Evolutionary conservation across 805 yeast genomes (phyloP).

Genomic region (Teunomyces lycoperdinae): DNA sequence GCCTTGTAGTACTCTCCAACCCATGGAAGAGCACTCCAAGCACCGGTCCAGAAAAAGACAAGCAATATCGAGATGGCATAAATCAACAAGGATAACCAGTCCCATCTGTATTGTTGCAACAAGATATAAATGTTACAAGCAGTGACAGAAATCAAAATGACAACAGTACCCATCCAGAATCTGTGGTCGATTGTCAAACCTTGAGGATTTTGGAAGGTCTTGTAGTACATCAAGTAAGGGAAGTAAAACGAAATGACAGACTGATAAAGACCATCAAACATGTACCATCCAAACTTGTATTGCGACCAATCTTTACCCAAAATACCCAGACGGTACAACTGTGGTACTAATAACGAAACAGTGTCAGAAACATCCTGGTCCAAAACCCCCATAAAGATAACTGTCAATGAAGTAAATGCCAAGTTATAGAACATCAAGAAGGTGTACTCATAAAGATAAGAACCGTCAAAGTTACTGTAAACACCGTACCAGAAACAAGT

Average conservation of each 20-base stretch:
- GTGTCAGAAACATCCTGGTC: slow-evolving; percentile 78
- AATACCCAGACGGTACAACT: slow-evolving; percentile 71
- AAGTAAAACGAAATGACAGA: slow-evolving; percentile 69
- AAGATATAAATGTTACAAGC: slow-evolving; percentile 66
- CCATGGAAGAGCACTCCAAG: slow-evolving; percentile 62
- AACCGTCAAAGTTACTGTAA: slow-evolving; percentile 71
- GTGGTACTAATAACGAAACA: slow-evolving; percentile 70
- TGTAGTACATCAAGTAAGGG: slow-evolving; percentile 53
- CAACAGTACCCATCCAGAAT: slow-evolving; percentile 66
- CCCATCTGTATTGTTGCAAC: slow-evolving; percentile 76
- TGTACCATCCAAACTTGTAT: slow-evolving; percentile 65
- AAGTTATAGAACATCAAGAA: slow-evolving; percentile 76
- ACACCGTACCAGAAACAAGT: slow-evolving; percentile 81
- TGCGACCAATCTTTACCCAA: slow-evolving; percentile 69
- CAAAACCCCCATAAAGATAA: slow-evolving; percentile 71
- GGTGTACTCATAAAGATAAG: slow-evolving; percentile 76
- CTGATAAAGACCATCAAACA: slow-evolving; percentile 77
- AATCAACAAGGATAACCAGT: slow-evolving; percentile 63
- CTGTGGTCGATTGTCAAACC: slow-evolving; percentile 69
- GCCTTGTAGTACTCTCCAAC: slow-evolving; percentile 61
- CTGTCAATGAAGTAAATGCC: slow-evolving; percentile 81
- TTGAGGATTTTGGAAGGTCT: slow-evolving; percentile 38
- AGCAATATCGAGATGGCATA: slow-evolving; percentile 56
- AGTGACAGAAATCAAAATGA: slow-evolving; percentile 62
- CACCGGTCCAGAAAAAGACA: slow-evolving; percentile 74